A percentile compares a stretch with the other conserved stretches of the same genome.
Evolutionary conservation across 2,329 filamentous ascomycete genomes (phyloP).

Genomic region (Falciphora oryzae): DNA sequence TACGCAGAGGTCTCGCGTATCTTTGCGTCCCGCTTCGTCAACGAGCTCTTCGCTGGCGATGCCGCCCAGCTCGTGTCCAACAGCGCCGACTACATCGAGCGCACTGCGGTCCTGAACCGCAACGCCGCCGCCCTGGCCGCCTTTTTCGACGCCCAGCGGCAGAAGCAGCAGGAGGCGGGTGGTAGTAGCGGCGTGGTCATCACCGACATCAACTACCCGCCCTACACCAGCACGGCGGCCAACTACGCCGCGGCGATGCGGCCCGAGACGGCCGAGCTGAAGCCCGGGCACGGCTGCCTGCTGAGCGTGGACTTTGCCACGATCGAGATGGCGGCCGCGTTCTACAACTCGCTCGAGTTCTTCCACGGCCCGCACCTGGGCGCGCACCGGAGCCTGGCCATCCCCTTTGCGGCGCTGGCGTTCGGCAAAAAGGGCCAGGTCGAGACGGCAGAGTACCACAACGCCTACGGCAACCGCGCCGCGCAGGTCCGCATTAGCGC

Average conservation of each 20-base stretch:
- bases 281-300: conserved; percentile 50
- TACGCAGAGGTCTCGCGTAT: conserved; percentile 24
- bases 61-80: conserved; percentile 43
- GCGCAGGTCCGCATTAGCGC: conserved; percentile 41
- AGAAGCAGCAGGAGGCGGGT: not conserved
- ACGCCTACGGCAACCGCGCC: conserved; percentile 30
- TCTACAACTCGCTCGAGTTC: conserved; percentile 43
- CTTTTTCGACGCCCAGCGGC: conserved; percentile 27
- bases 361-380: conserved; percentile 49
- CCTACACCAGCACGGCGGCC: conserved; percentile 22
- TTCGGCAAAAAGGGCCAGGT: conserved; percentile 31
- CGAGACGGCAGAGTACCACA: conserved; percentile 31
- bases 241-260: conserved; percentile 33
- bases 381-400: conserved; percentile 43
- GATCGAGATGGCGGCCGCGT: conserved; percentile 34
- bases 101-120: conserved; percentile 47
- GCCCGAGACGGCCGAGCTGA: conserved; percentile 35
- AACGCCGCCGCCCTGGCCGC: conserved; percentile 46
- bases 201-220: conserved; percentile 37
- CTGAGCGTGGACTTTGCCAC: conserved; percentile 44
- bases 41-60: conserved; percentile 43
- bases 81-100: conserved; percentile 43
- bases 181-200: conserved; percentile 24
- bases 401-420: conserved; percentile 41
- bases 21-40: conserved; percentile 27